Evolutionary conservation across 495 filamentous ascomycete genomes (phyloP).

Genomic region (Aspergillus steynii): DNA sequence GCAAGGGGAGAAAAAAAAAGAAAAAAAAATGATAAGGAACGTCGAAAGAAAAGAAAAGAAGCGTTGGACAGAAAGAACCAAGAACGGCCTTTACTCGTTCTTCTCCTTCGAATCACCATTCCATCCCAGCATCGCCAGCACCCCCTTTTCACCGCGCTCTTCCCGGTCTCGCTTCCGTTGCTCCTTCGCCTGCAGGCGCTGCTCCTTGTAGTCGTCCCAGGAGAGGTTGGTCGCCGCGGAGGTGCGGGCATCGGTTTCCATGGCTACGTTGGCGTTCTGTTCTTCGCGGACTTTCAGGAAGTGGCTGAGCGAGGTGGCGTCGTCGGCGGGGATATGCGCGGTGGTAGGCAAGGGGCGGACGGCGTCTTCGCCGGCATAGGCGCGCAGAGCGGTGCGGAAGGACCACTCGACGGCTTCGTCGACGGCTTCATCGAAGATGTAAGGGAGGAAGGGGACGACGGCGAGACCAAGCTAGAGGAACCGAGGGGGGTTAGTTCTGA

Average conservation of each 20-base stretch:
- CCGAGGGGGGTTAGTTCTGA: background rate
- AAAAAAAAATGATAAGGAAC: background rate
- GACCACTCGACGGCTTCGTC: conserved; percentile 86
- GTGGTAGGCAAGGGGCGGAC: conserved; percentile 36
- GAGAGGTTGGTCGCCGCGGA: conserved; percentile 25
- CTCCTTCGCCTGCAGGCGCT: conserved; percentile 33
- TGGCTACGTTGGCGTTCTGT: conserved; percentile 13
- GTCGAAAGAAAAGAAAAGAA: background rate
- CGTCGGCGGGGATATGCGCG: conserved; percentile 15
- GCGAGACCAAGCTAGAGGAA: conserved; percentile 72
- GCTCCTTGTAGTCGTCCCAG: conserved; percentile 44
- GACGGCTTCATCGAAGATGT: conserved; percentile 89
- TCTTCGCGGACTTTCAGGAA: conserved; percentile 18
- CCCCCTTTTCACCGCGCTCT: conserved; percentile 14
- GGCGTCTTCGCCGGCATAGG: conserved; percentile 65
- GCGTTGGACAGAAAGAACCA: background rate
- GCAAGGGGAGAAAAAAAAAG: conserved; percentile 1
- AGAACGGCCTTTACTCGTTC: conserved; percentile 24
- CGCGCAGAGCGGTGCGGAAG: conserved; percentile 76
- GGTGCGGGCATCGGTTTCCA: conserved; percentile 6
- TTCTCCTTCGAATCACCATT: conserved; percentile 31
- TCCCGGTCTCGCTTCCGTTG: conserved; percentile 27
- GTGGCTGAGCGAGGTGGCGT: conserved; percentile 21
- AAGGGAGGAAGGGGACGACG: conserved; percentile 86
- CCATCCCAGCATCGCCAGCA: conserved; percentile 24